A percentile compares a stretch with the other conserved stretches of the same genome.
Conservation (phyloP, 495 filamentous ascomycete genomes). For the Staphylotrichum longicolle region DNA sequence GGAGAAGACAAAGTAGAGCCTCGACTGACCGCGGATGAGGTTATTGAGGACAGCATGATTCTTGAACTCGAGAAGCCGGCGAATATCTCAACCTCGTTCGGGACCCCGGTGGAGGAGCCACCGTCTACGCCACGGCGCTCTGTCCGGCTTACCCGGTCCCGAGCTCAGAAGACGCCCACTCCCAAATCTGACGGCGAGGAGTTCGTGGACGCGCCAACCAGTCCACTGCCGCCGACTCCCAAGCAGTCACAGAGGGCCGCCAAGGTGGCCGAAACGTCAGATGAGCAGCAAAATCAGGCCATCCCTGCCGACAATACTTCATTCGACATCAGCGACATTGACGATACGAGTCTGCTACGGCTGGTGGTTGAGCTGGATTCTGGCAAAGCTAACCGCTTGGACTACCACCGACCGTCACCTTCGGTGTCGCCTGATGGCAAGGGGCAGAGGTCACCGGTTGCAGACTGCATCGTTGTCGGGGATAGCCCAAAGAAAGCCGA, state of each 20-base stretch:
- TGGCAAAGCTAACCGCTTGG: slow-evolving; percentile 27
- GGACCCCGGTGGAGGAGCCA: not conserved
- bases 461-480: slow-evolving; percentile 35
- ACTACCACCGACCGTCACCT: slow-evolving; percentile 22
- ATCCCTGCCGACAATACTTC: slow-evolving; percentile 30
- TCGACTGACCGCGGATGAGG: slow-evolving; percentile 18
- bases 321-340: slow-evolving; percentile 43
- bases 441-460: slow-evolving; percentile 5
- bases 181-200: slow-evolving; percentile 41
- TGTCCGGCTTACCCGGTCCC: slow-evolving; percentile 12
- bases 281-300: slow-evolving; percentile 1
- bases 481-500: slow-evolving; percentile 20
- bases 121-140: slow-evolving; percentile 26
- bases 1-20: slow-evolving; percentile 12
- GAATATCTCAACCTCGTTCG: not conserved
- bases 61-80: slow-evolving; percentile 2
- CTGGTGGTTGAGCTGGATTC: slow-evolving; percentile 48
- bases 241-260: slow-evolving; percentile 12
- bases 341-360: slow-evolving; percentile 46
- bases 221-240: slow-evolving; percentile 33
- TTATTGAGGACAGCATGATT: slow-evolving; percentile 31
- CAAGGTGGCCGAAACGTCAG: not conserved
- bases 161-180: slow-evolving; percentile 35
- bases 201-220: slow-evolving; percentile 49
- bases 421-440: slow-evolving; percentile 30